Evolutionary conservation across 2,329 filamentous ascomycete species (phyloP), one percentile per base, ranked within the genome.

Genomic region (Colletotrichum sp.): DNA sequence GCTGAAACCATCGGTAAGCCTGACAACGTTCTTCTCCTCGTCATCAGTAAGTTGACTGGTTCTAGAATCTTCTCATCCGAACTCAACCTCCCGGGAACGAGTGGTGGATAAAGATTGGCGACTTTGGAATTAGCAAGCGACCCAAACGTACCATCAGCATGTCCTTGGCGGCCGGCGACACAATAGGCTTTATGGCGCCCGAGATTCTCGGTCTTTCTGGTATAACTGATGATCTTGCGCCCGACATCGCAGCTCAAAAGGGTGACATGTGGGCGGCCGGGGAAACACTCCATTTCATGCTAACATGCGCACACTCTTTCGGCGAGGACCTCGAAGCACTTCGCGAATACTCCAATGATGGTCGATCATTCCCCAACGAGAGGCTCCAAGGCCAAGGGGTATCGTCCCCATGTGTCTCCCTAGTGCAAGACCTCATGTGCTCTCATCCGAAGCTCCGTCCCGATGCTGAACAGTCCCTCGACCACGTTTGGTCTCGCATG

Each of bases 21-120:
- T 9, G 9, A 12, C 34, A 16, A 16, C 18, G 7, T n/a, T 34
- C 2, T 32, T 13, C 16, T 30, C 22, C 55, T 18, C 16, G 25
- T 30, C 3, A 5, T 27, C 55, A 58, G 22, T 30, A 27, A 10
- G 25, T 58, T 58, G 27, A 58, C 55, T 27, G 16, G 22, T 30
- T 5, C 6, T 16, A 70, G 67, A 70, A 70, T 28, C 25, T 70
- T 6, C 25, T 70, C 25, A 61, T 70, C 28, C 55, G 36, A 16
- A 34, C 56, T 6, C 55, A 70, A 34, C 67, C 67, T 22, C 67
- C 67, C 1, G 56, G 32, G 4, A 32, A 28, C n/a, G 67, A 70
- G 13, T 70, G 67, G 67, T 70, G 67, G 67, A 58, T 70, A 27
- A 70, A 70, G 39, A 61, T 70, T 27, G 67, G 25, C 67, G 67